phyloP scores from a whole-genome alignment of 2,329 filamentous ascomycete genomes.

The Pochonia chlamydosporia region DNA sequence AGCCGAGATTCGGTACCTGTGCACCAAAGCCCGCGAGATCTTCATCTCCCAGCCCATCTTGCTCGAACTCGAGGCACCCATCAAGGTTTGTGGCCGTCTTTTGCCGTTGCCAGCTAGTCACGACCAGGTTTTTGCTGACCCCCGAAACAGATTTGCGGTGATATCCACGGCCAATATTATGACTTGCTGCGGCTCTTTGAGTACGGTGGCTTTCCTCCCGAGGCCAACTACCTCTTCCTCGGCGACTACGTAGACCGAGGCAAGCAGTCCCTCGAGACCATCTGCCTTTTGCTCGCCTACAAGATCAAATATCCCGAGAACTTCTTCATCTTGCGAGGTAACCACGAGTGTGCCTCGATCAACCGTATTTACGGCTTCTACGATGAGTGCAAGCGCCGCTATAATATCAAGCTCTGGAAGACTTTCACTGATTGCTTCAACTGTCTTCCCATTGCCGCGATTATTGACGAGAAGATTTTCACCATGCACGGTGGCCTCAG shows the following conservation, averaged over 20 bases:
- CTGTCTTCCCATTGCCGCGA: constrained; percentile 94
- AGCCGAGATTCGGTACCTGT: constrained; percentile 92
- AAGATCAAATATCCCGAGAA: constrained; percentile 99
- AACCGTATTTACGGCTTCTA: constrained; percentile 99
- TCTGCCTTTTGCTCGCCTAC: constrained; percentile 92
- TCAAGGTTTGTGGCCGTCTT: constrained; percentile 67
- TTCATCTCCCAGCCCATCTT: constrained; percentile 99
- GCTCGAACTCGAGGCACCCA: constrained; percentile 94
- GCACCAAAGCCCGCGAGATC: constrained; percentile 97
- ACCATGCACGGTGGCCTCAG: constrained; percentile 98
- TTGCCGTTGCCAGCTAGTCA: background rate
- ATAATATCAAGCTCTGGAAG: constrained; percentile 99
- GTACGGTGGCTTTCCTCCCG: constrained; percentile 95
- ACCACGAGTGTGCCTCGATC: constrained; percentile 98
- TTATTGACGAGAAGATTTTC: constrained; percentile 99
- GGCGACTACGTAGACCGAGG: constrained; percentile 98
- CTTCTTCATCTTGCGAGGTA: constrained; percentile 97
- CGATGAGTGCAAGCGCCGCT: constrained; percentile 97
- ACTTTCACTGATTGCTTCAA: constrained; percentile 99
- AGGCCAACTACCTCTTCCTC: constrained; percentile 99
- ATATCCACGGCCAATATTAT: constrained; percentile 99
- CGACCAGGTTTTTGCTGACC: constrained; percentile 2
- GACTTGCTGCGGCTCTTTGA: constrained; percentile 96
- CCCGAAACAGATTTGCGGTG: constrained; percentile 87
- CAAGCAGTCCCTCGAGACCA: constrained; percentile 98